Percentiles rank a stretch among this genome's conserved stretches.
These are phyloP conservation scores for Candida ovalis DNA, from an alignment of 805 yeast genomes.

Conservation along the genomic window DNA sequence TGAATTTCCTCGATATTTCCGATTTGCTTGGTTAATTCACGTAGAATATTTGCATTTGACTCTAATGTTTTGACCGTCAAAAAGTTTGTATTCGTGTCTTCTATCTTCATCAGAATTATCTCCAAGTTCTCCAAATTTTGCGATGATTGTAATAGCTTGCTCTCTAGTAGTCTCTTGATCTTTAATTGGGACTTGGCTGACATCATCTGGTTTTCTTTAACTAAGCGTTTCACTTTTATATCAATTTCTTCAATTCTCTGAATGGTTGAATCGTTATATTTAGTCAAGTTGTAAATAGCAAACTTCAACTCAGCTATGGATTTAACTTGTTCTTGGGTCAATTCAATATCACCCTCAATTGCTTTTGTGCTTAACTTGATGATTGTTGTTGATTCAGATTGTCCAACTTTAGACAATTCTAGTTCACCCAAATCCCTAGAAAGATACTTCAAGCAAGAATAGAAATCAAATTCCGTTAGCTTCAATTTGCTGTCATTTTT, in stretches of 20 bases:
- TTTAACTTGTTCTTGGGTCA: constrained; percentile 14
- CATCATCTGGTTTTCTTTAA: constrained; percentile 14
- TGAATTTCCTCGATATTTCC: constrained; percentile 20
- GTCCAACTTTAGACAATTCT: constrained; percentile 1
- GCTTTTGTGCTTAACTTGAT: neutral
- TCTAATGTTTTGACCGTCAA: constrained; percentile 22
- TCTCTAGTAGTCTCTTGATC: constrained; percentile 19
- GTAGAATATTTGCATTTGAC: constrained; percentile 22
- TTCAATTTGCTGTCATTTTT: neutral
- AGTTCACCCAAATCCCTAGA: constrained; percentile 14
- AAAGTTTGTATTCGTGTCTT: constrained; percentile 25
- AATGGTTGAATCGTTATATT: constrained; percentile 14
- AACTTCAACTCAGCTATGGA: constrained; percentile 28
- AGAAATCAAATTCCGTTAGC: constrained; percentile 17
- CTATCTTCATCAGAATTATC: constrained; percentile 21
- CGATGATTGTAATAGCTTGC: constrained; percentile 18
- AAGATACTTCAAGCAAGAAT: constrained; percentile 21
- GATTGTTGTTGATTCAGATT: neutral
- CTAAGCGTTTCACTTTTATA: constrained; percentile 8
- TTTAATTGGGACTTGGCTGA: constrained; percentile 24
- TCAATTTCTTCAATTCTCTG: constrained; percentile 11
- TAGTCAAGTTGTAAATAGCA: constrained; percentile 20
- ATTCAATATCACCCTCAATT: constrained; percentile 5
- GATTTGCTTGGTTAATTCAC: constrained; percentile 21
- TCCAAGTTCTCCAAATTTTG: constrained; percentile 22